phyloP scores from a whole-genome alignment of 106 monocot species.

The Dioscorea zingiberensis region DNA sequence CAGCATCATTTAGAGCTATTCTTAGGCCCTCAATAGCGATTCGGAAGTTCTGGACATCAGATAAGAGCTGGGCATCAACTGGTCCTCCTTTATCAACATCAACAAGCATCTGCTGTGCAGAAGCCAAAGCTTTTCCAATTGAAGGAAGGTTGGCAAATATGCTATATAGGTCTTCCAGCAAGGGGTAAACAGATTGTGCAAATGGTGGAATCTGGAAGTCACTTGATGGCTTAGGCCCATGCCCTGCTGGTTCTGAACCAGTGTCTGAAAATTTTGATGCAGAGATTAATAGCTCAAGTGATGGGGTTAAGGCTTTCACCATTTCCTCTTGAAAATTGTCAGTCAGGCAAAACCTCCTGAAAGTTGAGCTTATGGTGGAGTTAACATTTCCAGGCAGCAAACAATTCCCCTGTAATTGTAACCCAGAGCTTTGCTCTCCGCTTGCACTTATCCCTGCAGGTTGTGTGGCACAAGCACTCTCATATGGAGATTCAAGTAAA shows the following conservation, averaged over 20 bases:
- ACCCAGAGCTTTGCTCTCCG: slow-evolving; percentile 11
- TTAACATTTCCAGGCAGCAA: slow-evolving; percentile 29
- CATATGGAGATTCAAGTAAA: slow-evolving; percentile 74
- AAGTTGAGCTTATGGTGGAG: slow-evolving; percentile 22
- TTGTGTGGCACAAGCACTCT: background rate
- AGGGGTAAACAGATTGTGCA: slow-evolving; percentile 43
- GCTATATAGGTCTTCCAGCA: slow-evolving; percentile 50
- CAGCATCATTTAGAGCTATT: slow-evolving; percentile 56
- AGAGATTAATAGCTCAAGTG: slow-evolving; percentile 24
- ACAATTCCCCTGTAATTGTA: slow-evolving; percentile 22
- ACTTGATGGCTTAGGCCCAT: slow-evolving; percentile 12
- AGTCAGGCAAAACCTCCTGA: slow-evolving; percentile 23
- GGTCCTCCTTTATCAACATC: slow-evolving; percentile 44
- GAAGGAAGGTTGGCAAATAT: slow-evolving; percentile 56
- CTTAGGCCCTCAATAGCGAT: slow-evolving; percentile 65
- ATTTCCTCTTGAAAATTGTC: slow-evolving; percentile 32
- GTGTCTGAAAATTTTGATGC: slow-evolving; percentile 9
- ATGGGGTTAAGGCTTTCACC: slow-evolving; percentile 48
- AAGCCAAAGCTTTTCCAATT: slow-evolving; percentile 42
- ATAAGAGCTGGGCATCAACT: slow-evolving; percentile 31
- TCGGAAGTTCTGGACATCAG: slow-evolving; percentile 54
- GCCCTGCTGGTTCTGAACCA: slow-evolving; percentile 6
- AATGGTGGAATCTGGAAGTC: slow-evolving; percentile 53
- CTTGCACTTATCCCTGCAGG: background rate
- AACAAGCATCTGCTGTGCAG: slow-evolving; percentile 56